These are phyloP conservation scores for Gossypium rotundifolium DNA, from an alignment of 345 rosid genomes.

Conservation along the genomic window DNA sequence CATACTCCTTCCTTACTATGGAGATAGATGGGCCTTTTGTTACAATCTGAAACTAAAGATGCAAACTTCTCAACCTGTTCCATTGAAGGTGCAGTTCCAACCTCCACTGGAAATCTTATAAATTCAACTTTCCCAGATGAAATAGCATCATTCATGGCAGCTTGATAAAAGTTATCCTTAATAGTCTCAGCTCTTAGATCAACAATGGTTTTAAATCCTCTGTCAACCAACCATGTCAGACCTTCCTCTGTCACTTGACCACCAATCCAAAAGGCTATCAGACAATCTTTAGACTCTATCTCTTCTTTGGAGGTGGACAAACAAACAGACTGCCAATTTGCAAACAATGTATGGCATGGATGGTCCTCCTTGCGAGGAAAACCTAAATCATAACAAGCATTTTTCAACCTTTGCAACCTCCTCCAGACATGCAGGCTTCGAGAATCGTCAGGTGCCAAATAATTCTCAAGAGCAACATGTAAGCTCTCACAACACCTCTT, in stretches of 20 bases:
- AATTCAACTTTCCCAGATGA: constrained; percentile 49
- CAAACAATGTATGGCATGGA: constrained; percentile 69
- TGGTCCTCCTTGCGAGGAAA: constrained; percentile 59
- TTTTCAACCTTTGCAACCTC: constrained; percentile 87
- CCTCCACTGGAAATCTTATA: constrained; percentile 76
- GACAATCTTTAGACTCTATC: constrained; percentile 34
- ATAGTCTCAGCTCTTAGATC: constrained; percentile 78
- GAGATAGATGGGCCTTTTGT: constrained; percentile 77
- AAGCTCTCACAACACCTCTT: constrained; percentile 93
- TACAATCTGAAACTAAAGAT: constrained; percentile 58
- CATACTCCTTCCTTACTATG: constrained; percentile 90
- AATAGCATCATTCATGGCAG: constrained; percentile 57
- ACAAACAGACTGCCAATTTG: constrained; percentile 78
- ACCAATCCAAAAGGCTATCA: constrained; percentile 85
- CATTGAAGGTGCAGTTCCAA: constrained; percentile 72
- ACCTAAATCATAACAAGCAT: constrained; percentile 85
- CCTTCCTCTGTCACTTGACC: constrained; percentile 92
- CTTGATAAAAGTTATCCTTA: constrained; percentile 76
- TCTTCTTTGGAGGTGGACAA: constrained; percentile 57
- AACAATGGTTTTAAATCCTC: constrained; percentile 74
- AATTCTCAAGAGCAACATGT: constrained; percentile 85
- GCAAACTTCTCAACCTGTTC: constrained; percentile 94
- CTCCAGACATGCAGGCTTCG: constrained; percentile 74
- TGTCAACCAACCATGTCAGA: constrained; percentile 70
- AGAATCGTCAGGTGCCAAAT: constrained; percentile 64